Conservation (phyloP, 306 rosid genomes). For the Vachellia collinsii region DNA sequence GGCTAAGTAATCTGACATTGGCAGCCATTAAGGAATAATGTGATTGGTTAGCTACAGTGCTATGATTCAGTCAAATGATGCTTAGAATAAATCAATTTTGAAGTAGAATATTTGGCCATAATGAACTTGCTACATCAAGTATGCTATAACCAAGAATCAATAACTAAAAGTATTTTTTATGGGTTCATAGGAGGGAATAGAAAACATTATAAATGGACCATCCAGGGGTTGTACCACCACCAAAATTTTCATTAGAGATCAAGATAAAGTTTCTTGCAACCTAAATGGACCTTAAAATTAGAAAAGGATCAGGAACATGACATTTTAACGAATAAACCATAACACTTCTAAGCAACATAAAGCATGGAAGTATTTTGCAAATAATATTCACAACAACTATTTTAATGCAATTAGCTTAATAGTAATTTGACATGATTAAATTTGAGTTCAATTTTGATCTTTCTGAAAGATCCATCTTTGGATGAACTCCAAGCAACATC, state of each 20-base stretch:
- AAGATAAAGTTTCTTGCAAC: background rate
- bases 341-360: slow-evolving; percentile 11
- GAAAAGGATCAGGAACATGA: background rate
- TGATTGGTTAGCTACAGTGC: background rate
- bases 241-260: slow-evolving; percentile 4
- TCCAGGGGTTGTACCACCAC: background rate
- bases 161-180: background rate
- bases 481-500: background rate
- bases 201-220: background rate
- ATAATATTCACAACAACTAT: background rate
- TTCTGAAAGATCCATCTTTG: background rate
- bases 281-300: background rate
- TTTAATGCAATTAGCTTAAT: background rate
- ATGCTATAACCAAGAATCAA: background rate
- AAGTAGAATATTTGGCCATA: background rate
- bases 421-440: background rate
- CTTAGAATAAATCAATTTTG: background rate
- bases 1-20: background rate
- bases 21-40: background rate
- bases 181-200: background rate
- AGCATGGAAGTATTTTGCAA: slow-evolving; percentile 5
- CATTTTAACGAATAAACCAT: slow-evolving; percentile 8
- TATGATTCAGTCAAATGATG: background rate
- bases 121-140: background rate
- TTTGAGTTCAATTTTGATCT: background rate